Evolutionary conservation across 2,329 filamentous ascomycete genomes (phyloP).

Genomic region (Cytospora paraplurivora): DNA sequence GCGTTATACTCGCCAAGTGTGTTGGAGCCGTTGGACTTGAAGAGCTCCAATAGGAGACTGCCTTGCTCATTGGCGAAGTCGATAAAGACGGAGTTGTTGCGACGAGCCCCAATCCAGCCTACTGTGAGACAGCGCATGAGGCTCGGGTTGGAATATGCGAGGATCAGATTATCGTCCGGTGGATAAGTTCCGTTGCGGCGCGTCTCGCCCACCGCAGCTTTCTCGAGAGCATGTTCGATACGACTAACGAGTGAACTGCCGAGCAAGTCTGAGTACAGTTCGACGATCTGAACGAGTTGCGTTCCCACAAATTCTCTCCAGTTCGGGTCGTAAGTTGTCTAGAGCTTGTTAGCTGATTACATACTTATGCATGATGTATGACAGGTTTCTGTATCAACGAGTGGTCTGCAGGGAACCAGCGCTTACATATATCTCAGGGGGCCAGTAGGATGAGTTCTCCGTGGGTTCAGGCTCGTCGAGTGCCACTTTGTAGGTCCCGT

Average conservation of each 20-base stretch:
- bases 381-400: no score
- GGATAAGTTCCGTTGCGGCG: slow-evolving; percentile 44
- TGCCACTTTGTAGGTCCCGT: slow-evolving; percentile 44
- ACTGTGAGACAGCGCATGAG: slow-evolving; percentile 45
- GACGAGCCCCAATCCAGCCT: slow-evolving; percentile 45
- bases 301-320: slow-evolving; percentile 44
- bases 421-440: slow-evolving; percentile 40
- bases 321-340: slow-evolving; percentile 38
- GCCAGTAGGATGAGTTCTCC: slow-evolving; percentile 38
- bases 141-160: slow-evolving; percentile 45
- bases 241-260: slow-evolving; percentile 36
- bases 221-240: slow-evolving; percentile 42
- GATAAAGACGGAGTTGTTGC: slow-evolving; percentile 41
- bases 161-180: slow-evolving; percentile 42
- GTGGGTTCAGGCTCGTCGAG: slow-evolving; percentile 44
- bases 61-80: slow-evolving; percentile 42
- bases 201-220: slow-evolving; percentile 43
- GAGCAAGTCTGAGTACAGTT: slow-evolving; percentile 39
- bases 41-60: slow-evolving; percentile 36
- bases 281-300: slow-evolving; percentile 41
- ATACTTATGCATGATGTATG: no score
- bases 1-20: slow-evolving; percentile 44
- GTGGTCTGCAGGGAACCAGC: not conserved
- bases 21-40: slow-evolving; percentile 37
- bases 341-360: rapidly evolving